Evolutionary conservation across 768 basidiomycete genomes (phyloP).

Genomic region (Suillus paluster): DNA sequence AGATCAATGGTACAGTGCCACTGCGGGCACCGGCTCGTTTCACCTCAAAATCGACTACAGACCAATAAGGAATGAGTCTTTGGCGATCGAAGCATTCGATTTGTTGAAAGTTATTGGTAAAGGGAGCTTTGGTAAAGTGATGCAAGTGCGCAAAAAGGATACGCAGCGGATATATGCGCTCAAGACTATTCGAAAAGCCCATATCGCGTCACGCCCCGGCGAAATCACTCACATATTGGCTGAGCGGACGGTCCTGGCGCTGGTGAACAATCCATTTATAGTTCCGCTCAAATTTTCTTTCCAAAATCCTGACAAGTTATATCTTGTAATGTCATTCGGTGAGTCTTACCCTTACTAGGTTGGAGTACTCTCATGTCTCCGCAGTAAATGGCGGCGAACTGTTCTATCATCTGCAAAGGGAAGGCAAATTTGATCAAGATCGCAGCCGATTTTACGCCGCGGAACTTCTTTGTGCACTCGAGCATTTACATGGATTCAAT

Average conservation of each 20-base stretch:
- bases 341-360: conserved; percentile 26
- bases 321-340: conserved; percentile 97
- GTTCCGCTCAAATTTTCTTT: conserved; percentile 99
- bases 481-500: conserved; percentile 96
- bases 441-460: conserved; percentile 97
- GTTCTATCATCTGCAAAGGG: conserved; percentile 96
- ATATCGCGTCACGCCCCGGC: conserved; percentile 93
- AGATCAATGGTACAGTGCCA: conserved; percentile 90
- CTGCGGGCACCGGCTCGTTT: conserved; percentile 86
- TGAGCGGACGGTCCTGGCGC: conserved; percentile 93
- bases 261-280: conserved; percentile 99
- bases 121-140: conserved; percentile 97
- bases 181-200: conserved; percentile 98
- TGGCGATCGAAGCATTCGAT: conserved; percentile 97
- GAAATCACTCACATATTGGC: conserved; percentile 99
- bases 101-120: conserved; percentile 98
- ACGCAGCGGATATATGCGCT: conserved; percentile 97
- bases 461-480: conserved; percentile 93
- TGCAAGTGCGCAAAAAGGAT: conserved; percentile 99
- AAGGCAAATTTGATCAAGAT: conserved; percentile 94
- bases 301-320: conserved; percentile 96
- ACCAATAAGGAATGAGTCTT: conserved; percentile 77
- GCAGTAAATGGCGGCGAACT: conserved; percentile 96
- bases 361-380: not conserved
- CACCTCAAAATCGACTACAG: conserved; percentile 96